Base-by-base conservation (phyloP, 106 monocot genomes). In the Dioscorea alata region DNA sequence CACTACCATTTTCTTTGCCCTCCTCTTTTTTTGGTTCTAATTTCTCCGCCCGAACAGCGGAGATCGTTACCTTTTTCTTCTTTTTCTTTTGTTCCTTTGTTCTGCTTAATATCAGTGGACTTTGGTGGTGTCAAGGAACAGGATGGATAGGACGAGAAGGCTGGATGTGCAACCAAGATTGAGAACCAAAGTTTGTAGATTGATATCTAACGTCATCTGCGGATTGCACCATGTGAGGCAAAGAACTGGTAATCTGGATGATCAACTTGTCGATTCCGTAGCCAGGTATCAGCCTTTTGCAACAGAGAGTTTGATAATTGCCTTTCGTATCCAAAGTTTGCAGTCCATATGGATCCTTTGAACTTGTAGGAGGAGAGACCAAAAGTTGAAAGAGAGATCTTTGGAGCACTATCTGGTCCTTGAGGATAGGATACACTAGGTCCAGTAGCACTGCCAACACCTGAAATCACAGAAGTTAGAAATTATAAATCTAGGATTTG, bases 241-340 rank as follows among this genome's bases (percentile, higher is more conserved):
- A 88, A 88, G 74, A 84, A 88, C 56, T 66, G 72, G 68, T 73
- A 88, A 32, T 88, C 84, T 18, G 88, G 88, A 50, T 84, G 88
- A 60, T 73, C 20, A n/a, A 79, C 81, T 22, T 71, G 60, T 8
- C 14, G 66, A 48, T 56, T 74, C 2, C 48, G 68, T 21, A 88
- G 67, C 88, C 88, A 84, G 19, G 68, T 64, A 49, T 73, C 66
- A 1, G 88, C 88, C 25, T 58, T 67, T 60, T 82, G 78, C 72
- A 68, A 24, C 54, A 88, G 68, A 6, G 74, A 82, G 52, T 23
- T 76, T 12, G 67, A 77, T 5, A 32, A 78, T 59, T 70, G 64
- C 64, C 70, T 59, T 8, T 81, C 78, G 3, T 19, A 23, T 31
- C 70, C 70, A 42, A 79, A 74, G 54, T 70, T 62, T 8, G 83